phyloP scores from a whole-genome alignment of 139 green algal species.

The Eudorina sp. region DNA sequence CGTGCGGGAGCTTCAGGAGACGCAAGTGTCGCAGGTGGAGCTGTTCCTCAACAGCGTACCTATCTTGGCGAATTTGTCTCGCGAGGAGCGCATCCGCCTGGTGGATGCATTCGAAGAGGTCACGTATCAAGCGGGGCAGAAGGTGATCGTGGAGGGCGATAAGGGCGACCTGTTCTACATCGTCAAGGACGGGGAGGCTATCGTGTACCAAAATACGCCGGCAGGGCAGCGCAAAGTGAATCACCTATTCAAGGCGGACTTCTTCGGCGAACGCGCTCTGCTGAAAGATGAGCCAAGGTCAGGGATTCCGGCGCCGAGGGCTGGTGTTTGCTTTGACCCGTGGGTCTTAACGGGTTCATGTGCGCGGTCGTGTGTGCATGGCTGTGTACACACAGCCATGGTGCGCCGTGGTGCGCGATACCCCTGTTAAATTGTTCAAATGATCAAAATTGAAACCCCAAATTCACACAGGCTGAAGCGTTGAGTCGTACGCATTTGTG shows the following conservation, averaged over 20 bases:
- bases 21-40: conserved; percentile 82
- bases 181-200: conserved; percentile 93
- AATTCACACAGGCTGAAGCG: too few relatives aligned
- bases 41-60: conserved; percentile 94
- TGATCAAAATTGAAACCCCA: too few relatives aligned
- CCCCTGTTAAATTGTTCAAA: too few relatives aligned
- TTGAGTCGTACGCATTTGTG: too few relatives aligned
- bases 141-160: conserved; percentile 83
- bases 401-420: too few relatives aligned
- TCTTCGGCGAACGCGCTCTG: conserved; percentile 93
- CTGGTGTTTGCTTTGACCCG: too few relatives aligned
- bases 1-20: conserved; percentile 79
- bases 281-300: conserved; percentile 81
- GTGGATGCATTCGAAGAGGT: conserved; percentile 86
- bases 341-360: too few relatives aligned
- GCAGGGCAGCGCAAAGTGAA: conserved; percentile 86
- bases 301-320: not conserved
- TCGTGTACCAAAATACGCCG: conserved; percentile 81
- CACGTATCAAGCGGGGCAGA: conserved; percentile 59
- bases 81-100: conserved; percentile 86
- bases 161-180: conserved; percentile 94
- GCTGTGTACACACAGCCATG: too few relatives aligned
- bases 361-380: too few relatives aligned
- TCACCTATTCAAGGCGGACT: conserved; percentile 93
- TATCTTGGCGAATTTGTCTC: conserved; percentile 82